phyloP scores from a whole-genome alignment of 2,329 filamentous ascomycete species.

The Aspergillus uvarum region DNA sequence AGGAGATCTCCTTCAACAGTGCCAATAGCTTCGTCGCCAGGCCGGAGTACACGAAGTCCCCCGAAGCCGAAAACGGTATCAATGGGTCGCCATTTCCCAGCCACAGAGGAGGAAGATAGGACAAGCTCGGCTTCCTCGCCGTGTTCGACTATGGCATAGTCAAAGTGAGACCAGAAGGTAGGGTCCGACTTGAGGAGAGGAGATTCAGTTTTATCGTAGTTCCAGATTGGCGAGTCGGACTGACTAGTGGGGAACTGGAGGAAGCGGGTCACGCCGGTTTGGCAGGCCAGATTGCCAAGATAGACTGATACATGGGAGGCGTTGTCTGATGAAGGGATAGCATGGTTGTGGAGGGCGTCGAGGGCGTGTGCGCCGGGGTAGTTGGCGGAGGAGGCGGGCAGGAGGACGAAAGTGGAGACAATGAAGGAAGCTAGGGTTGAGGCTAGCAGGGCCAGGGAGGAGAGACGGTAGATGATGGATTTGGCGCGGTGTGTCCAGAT shows the following conservation, averaged over 20 bases:
- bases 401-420: constrained; percentile 67
- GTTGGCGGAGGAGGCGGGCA: constrained; percentile 81
- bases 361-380: constrained; percentile 90
- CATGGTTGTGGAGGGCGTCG: constrained; percentile 38
- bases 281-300: constrained; percentile 62
- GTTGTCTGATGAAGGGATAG: constrained; percentile 9
- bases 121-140: constrained; percentile 23
- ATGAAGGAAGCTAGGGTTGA: constrained; percentile 63
- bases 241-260: constrained; percentile 42
- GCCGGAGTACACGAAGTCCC: constrained; percentile 50
- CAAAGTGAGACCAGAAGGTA: constrained; percentile 58
- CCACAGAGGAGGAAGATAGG: constrained; percentile 23
- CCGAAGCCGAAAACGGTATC: constrained; percentile 53
- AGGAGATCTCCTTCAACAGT: constrained; percentile 38
- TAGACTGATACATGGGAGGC: constrained; percentile 45
- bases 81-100: constrained; percentile 53
- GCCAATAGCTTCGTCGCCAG: constrained; percentile 34
- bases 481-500: constrained; percentile 68
- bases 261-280: constrained; percentile 64
- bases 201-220: constrained; percentile 62
- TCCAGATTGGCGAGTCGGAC: constrained; percentile 41
- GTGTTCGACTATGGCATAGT: constrained; percentile 58
- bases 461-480: constrained; percentile 54
- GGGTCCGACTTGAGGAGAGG: constrained; percentile 48
- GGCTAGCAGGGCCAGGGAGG: constrained; percentile 56